Evolutionary conservation across 1,139 yeast species (phyloP), one percentile per base, ranked within the genome.

Genomic region (Tardiomyces blankii): DNA sequence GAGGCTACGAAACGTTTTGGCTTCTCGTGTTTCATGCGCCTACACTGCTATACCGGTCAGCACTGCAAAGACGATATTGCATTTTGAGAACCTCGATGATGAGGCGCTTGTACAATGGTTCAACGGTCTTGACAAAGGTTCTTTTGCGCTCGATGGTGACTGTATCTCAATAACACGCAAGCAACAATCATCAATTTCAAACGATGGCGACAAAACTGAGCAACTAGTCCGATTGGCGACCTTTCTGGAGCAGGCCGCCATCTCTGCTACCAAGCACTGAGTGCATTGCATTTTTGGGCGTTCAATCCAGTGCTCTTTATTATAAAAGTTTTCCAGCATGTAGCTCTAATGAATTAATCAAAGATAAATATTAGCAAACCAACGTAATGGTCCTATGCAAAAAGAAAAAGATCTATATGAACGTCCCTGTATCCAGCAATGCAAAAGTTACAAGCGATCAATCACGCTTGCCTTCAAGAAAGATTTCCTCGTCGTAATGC

Each of bases 401-500:
- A n/a, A n/a, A n/a, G n/a, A n/a, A n/a, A n/a, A n/a, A n/a, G n/a
- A n/a, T n/a, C n/a, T n/a, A n/a, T n/a, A n/a, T n/a, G n/a, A n/a
- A n/a, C n/a, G n/a, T n/a, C n/a, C n/a, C n/a, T n/a, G n/a, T n/a
- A n/a, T n/a, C n/a, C n/a, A n/a, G n/a, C n/a, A n/a, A n/a, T 21
- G 25, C 25, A 21, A 21, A 21, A 21, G 7, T 21, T 21, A 21
- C 4, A 5, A 21, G 25, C 25, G 7, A 7, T 30, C 11, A 30
- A 9, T 30, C 35, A 5, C 35, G 35, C 35, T 58, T 59, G n/a
- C 54, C 51, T 42, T 60, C 63, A 18, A 58, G 28, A 40, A 52
- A 39, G 40, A 52, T 48, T 44, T 59, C 64, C 41, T 60, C 64
- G 44, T 59, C 63, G 42, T 51, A 57, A 21, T 49, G 43, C 30